Percentiles rank a stretch among this genome's conserved stretches.
Conservation (phyloP, 345 rosid genomes). For the Murraya paniculata region DNA sequence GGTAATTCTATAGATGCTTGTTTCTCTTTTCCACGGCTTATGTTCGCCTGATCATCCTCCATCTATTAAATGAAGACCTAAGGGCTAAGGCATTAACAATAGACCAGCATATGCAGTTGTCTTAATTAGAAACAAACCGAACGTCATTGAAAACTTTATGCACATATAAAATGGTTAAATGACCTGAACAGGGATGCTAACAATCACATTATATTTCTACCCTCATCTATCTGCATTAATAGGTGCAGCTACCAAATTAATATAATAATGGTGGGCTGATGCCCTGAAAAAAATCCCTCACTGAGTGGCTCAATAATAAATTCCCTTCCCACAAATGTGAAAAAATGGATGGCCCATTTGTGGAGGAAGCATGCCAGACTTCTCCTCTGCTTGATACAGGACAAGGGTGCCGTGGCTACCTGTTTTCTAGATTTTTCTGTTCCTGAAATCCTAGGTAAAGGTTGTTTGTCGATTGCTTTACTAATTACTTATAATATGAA, state of each 20-base stretch:
- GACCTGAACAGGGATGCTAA: background rate
- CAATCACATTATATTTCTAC: background rate
- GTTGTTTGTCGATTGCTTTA: too few relatives aligned
- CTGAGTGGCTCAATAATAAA: too few relatives aligned
- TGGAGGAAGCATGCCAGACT: slow-evolving; percentile 58
- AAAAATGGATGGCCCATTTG: slow-evolving; percentile 62
- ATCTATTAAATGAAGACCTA: background rate
- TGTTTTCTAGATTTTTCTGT: too few relatives aligned
- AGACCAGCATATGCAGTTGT: background rate
- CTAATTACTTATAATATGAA: background rate
- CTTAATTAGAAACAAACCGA: background rate
- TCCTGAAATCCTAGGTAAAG: too few relatives aligned
- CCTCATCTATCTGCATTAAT: background rate
- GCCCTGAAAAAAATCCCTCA: too few relatives aligned
- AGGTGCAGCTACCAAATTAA: background rate
- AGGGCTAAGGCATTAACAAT: background rate
- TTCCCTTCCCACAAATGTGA: background rate
- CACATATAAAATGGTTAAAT: background rate
- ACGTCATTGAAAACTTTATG: background rate
- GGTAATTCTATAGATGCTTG: background rate
- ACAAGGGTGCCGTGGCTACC: slow-evolving; percentile 63
- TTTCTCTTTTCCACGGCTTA: background rate
- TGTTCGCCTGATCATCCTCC: slow-evolving; percentile 9
- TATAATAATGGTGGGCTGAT: too few relatives aligned
- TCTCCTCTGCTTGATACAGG: slow-evolving; percentile 74